Conservation (phyloP, 176 grass and related monocot species). For the Microstegium vimineum region DNA sequence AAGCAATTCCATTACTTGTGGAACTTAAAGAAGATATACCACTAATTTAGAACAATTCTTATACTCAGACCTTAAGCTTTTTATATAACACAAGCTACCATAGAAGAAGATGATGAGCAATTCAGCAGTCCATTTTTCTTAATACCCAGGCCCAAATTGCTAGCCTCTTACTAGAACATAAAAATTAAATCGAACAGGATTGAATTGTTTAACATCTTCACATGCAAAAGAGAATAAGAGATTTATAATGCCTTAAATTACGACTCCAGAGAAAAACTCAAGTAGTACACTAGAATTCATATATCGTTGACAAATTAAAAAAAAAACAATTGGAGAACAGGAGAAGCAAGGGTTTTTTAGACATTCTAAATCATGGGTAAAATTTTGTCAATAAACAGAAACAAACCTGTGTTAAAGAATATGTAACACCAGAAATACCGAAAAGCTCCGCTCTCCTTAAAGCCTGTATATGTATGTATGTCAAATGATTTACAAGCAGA, state of each 20-base stretch:
- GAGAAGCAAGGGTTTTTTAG: background rate
- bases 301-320: background rate
- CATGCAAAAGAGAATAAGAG: background rate
- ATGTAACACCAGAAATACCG: constrained; percentile 94
- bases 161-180: constrained; percentile 1
- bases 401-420: constrained; percentile 91
- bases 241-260: background rate
- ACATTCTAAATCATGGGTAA: constrained; percentile 5
- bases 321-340: background rate
- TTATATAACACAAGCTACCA: background rate
- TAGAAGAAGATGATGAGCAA: background rate
- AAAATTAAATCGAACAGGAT: background rate
- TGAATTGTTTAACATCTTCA: background rate
- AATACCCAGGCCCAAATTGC: background rate
- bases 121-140: background rate
- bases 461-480: constrained; percentile 58
- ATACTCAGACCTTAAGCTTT: background rate
- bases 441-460: constrained; percentile 98
- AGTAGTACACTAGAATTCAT: background rate
- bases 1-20: background rate
- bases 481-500: constrained; percentile 26
- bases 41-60: background rate
- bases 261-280: background rate
- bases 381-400: constrained; percentile 27
- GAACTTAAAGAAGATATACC: background rate